Evolutionary conservation across 768 basidiomycete species (phyloP).

Genomic region (Obba rivulosa): DNA sequence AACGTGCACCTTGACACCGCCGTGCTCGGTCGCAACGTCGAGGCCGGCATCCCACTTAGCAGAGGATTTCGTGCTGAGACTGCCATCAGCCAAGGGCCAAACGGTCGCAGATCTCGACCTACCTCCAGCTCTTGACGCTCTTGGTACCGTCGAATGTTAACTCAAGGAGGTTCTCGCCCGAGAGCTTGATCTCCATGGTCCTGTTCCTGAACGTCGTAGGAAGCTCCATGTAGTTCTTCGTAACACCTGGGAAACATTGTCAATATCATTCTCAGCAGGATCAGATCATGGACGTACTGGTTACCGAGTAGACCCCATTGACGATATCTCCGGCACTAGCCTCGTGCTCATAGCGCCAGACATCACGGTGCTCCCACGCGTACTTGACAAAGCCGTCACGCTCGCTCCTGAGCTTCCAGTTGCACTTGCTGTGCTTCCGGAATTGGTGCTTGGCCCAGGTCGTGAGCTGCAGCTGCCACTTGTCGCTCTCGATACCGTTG

Average conservation of each 20-base stretch:
- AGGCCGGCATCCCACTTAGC: constrained; percentile 22
- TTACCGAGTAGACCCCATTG: not conserved
- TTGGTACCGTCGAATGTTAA: constrained; percentile 15
- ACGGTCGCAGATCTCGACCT: not conserved
- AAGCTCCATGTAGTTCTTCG: constrained; percentile 22
- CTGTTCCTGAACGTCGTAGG: constrained; percentile 20
- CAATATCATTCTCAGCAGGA: no score
- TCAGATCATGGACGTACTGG: not conserved
- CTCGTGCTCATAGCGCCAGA: constrained; percentile 16
- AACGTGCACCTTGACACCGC: constrained; percentile 18
- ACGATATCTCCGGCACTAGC: constrained; percentile 5
- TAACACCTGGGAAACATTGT: constrained; percentile 17
- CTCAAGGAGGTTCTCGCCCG: constrained; percentile 19
- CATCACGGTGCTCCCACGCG: constrained; percentile 19
- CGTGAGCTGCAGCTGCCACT: constrained; percentile 14
- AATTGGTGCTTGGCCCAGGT: constrained; percentile 12
- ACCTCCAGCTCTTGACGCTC: constrained; percentile 7
- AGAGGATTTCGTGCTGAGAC: constrained; percentile 19
- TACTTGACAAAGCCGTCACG: constrained; percentile 12
- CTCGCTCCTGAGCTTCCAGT: constrained; percentile 9
- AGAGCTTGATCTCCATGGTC: constrained; percentile 19
- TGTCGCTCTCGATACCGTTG: constrained; percentile 8
- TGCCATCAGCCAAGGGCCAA: not conserved
- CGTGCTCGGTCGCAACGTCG: constrained; percentile 10
- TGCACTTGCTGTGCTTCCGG: constrained; percentile 6